Evolutionary conservation across 116 monocot species (phyloP).

Genomic region (Posidonia oceanica): DNA sequence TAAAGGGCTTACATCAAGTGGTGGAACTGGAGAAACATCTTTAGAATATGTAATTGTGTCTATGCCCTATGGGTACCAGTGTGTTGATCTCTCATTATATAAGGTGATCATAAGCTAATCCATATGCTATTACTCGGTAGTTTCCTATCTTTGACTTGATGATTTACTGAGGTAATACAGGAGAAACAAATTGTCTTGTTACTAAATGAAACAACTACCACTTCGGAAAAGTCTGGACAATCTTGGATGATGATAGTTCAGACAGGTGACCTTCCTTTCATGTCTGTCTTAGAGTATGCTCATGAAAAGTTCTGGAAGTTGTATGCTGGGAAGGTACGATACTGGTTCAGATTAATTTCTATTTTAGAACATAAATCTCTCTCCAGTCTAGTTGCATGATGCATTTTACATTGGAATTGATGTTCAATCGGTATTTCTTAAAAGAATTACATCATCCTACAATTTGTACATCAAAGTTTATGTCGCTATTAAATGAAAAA

Average conservation of each 20-base stretch:
- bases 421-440: too few relatives aligned
- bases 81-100: constrained; percentile 68
- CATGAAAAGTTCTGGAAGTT: constrained; percentile 35
- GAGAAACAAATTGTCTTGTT: constrained; percentile 66
- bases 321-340: constrained; percentile 39
- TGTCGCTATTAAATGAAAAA: too few relatives aligned
- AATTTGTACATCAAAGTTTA: too few relatives aligned
- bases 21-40: constrained; percentile 9
- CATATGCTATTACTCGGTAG: background rate
- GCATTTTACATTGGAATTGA: too few relatives aligned
- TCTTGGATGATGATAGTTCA: constrained; percentile 81
- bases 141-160: background rate
- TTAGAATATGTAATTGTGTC: constrained; percentile 44
- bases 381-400: too few relatives aligned
- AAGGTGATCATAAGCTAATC: constrained; percentile 35
- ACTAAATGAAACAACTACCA: constrained; percentile 42
- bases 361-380: too few relatives aligned
- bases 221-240: constrained; percentile 35
- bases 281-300: constrained; percentile 26
- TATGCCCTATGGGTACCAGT: constrained; percentile 58
- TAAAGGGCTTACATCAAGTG: constrained; percentile 36
- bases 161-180: constrained; percentile 27
- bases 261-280: constrained; percentile 38
- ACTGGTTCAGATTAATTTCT: background rate
- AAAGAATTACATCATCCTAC: too few relatives aligned